A percentile compares a stretch with the other conserved stretches of the same genome.
These are phyloP conservation scores for Alternaria viburni DNA, from an alignment of 2,329 filamentous ascomycete genomes.

Conservation along the genomic window DNA sequence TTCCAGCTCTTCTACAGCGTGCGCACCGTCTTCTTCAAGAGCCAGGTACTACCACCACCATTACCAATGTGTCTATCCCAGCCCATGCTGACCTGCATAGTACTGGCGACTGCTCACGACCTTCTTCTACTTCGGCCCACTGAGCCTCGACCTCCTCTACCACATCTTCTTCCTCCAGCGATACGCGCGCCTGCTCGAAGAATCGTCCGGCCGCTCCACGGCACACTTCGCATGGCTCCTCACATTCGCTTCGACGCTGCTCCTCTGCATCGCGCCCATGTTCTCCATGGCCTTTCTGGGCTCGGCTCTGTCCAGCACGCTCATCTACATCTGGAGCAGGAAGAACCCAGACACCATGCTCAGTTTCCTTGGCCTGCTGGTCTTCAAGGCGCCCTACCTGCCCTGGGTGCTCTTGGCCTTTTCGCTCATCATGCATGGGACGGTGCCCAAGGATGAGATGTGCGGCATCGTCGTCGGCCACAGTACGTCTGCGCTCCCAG, in stretches of 20 bases:
- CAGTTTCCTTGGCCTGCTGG: constrained; percentile 82
- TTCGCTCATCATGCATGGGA: constrained; percentile 87
- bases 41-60: constrained; percentile 67
- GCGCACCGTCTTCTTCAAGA: constrained; percentile 86
- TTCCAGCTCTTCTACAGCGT: constrained; percentile 99
- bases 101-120: constrained; percentile 97
- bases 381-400: constrained; percentile 92
- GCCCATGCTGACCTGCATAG: constrained; percentile 54
- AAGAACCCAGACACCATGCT: constrained; percentile 91
- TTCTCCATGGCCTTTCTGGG: constrained; percentile 93
- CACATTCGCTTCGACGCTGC: constrained; percentile 78
- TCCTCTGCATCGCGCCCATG: constrained; percentile 82
- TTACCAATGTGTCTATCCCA: not conserved
- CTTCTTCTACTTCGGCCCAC: constrained; percentile 95
- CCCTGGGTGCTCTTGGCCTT: constrained; percentile 96
- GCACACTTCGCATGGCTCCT: constrained; percentile 96
- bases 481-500: constrained; percentile 44
- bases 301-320: constrained; percentile 87
- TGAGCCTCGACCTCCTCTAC: constrained; percentile 92
- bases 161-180: constrained; percentile 98
- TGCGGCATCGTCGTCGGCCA: constrained; percentile 95
- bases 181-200: constrained; percentile 93
- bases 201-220: constrained; percentile 87
- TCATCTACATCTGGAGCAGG: constrained; percentile 98
- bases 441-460: constrained; percentile 92